Conservation (phyloP, 768 basidiomycete species). For the Phylloporus arenicola region DNA sequence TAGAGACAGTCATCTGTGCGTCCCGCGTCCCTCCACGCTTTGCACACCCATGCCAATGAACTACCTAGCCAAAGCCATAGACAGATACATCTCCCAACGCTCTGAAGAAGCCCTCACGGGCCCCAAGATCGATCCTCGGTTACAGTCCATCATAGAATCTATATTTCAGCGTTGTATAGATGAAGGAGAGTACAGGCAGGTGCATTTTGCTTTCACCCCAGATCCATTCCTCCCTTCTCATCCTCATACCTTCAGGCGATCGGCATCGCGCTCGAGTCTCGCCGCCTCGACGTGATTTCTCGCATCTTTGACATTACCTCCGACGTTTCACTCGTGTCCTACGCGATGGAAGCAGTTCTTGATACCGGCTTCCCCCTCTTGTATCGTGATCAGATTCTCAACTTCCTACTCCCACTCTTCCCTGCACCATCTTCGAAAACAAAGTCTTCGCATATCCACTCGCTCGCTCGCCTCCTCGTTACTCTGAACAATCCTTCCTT, state of each 20-base stretch:
- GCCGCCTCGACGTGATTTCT: conserved; percentile 80
- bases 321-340: conserved; percentile 78
- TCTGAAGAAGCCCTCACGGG: conserved; percentile 45
- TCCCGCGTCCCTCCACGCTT: conserved; percentile 17
- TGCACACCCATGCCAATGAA: background rate
- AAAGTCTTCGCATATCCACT: conserved; percentile 69
- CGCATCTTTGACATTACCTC: conserved; percentile 66
- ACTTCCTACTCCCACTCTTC: conserved; percentile 82
- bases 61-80: conserved; percentile 83
- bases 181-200: conserved; percentile 90
- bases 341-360: conserved; percentile 88
- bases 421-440: conserved; percentile 65
- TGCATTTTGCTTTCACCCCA: conserved; percentile 26
- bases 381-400: conserved; percentile 77
- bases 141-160: conserved; percentile 81
- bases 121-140: conserved; percentile 69
- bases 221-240: conserved; percentile 7
- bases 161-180: conserved; percentile 83
- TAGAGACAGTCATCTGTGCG: conserved; percentile 92
- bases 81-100: conserved; percentile 79
- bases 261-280: conserved; percentile 91
- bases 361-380: conserved; percentile 85
- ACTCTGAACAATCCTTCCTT: conserved; percentile 79
- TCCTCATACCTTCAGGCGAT: conserved; percentile 56
- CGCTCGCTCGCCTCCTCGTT: conserved; percentile 84